phyloP scores from a whole-genome alignment of 306 rosid species.

The Inga oerstediana region DNA sequence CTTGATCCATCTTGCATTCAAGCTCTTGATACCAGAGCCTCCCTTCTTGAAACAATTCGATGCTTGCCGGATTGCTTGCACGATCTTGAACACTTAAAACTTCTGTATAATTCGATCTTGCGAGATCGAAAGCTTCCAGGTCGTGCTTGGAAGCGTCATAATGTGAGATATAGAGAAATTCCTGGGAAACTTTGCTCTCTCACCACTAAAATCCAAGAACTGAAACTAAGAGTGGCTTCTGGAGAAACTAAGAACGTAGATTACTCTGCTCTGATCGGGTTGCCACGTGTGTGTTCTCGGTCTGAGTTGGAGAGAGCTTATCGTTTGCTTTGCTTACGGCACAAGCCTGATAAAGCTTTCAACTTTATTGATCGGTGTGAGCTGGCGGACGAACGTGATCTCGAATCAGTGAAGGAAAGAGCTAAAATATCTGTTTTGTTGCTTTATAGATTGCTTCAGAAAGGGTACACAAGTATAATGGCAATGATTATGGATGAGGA shows the following conservation, averaged over 20 bases:
- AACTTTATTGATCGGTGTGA: slow-evolving; percentile 80
- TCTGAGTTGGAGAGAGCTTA: slow-evolving; percentile 90
- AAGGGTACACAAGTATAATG: slow-evolving; percentile 76
- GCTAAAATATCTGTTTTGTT: slow-evolving; percentile 79
- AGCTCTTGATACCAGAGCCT: slow-evolving; percentile 87
- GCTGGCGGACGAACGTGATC: slow-evolving; percentile 67
- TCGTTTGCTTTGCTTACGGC: slow-evolving; percentile 64
- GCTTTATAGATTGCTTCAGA: slow-evolving; percentile 84
- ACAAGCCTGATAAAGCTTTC: slow-evolving; percentile 83
- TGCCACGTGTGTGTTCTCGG: slow-evolving; percentile 86
- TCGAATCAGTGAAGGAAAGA: slow-evolving; percentile 74
- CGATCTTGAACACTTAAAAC: slow-evolving; percentile 87
- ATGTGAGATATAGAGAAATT: slow-evolving; percentile 77
- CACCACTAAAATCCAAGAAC: slow-evolving; percentile 60
- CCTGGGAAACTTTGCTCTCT: slow-evolving; percentile 79
- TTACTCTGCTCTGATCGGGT: slow-evolving; percentile 75
- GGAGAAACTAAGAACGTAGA: slow-evolving; percentile 75
- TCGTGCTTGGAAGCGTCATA: slow-evolving; percentile 91
- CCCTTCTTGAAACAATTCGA: slow-evolving; percentile 72
- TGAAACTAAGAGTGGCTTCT: slow-evolving; percentile 72
- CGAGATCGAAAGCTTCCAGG: slow-evolving; percentile 87
- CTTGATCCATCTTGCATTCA: slow-evolving; percentile 78
- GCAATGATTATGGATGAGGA: slow-evolving; percentile 66
- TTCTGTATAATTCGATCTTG: slow-evolving; percentile 79
- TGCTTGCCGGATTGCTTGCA: slow-evolving; percentile 89